These are phyloP conservation scores for Litchi chinensis DNA, from an alignment of 345 rosid species.

Conservation along the genomic window DNA sequence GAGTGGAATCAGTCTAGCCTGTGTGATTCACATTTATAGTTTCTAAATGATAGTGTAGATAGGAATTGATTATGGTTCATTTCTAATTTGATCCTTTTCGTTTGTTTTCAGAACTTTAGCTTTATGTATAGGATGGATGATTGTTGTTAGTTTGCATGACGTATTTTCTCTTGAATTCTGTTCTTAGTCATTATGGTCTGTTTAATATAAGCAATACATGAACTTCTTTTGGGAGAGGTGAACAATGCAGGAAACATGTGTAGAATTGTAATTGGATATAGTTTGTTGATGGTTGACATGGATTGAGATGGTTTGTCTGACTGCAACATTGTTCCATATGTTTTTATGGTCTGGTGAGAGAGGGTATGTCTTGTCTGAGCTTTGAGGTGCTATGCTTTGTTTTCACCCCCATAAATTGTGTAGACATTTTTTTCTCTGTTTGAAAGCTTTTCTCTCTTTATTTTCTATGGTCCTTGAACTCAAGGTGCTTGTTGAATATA, in stretches of 20 bases:
- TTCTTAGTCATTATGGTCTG: background rate
- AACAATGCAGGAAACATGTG: background rate
- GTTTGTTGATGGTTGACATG: background rate
- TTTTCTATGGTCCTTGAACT: background rate
- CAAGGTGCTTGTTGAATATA: background rate
- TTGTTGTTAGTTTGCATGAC: background rate
- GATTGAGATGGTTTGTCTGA: background rate
- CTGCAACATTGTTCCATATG: background rate
- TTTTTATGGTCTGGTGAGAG: background rate
- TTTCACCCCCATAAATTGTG: too few species aligned
- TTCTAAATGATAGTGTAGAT: background rate
- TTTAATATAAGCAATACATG: background rate
- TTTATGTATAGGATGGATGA: background rate
- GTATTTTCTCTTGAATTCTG: background rate
- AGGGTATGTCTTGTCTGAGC: conserved; percentile 2
- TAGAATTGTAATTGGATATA: background rate
- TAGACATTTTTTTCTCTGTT: background rate
- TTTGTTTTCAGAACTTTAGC: background rate
- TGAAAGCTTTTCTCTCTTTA: background rate
- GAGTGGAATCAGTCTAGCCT: background rate
- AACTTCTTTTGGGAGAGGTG: background rate
- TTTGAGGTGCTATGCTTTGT: background rate
- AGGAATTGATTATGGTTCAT: background rate
- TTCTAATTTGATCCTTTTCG: background rate
- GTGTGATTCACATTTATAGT: background rate